Conservation (phyloP, 768 basidiomycete species). For the Coprinopsis strossmayeri region DNA sequence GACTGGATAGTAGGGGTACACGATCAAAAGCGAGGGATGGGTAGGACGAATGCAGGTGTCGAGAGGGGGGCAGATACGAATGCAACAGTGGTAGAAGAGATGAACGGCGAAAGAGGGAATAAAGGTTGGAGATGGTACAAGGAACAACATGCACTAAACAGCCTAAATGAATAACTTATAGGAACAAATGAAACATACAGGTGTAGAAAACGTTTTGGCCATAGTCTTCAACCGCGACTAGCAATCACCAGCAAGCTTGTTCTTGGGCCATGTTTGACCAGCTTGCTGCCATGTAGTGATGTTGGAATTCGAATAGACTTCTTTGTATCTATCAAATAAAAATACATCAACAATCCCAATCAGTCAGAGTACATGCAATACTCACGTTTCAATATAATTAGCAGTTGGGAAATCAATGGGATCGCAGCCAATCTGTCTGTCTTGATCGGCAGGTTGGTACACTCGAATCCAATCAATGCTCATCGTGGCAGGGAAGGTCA, state of each 20-base stretch:
- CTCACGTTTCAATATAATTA: conserved; percentile 62
- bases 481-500: conserved; percentile 53
- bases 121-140: too few species aligned
- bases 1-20: too few species aligned
- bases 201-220: neutral
- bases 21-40: too few species aligned
- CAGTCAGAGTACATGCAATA: conserved; percentile 4
- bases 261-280: conserved; percentile 51
- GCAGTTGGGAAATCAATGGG: conserved; percentile 63
- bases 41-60: too few species aligned
- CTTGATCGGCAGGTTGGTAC: conserved; percentile 43
- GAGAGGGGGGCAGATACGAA: too few species aligned
- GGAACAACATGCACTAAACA: too few species aligned
- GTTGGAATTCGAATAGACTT: conserved; percentile 61
- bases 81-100: too few species aligned
- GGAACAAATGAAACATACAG: neutral
- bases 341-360: neutral
- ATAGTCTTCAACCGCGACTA: too few species aligned
- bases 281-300: conserved; percentile 39
- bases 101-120: too few species aligned
- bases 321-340: conserved; percentile 36
- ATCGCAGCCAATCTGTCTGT: conserved; percentile 57
- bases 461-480: conserved; percentile 74
- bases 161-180: neutral
- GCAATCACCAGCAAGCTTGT: conserved; percentile 21